A percentile compares a stretch with the other conserved stretches of the same genome.
Evolutionary conservation across 1,284 basidiomycete genomes (phyloP).

Genomic region (Cerioporus squamosus): DNA sequence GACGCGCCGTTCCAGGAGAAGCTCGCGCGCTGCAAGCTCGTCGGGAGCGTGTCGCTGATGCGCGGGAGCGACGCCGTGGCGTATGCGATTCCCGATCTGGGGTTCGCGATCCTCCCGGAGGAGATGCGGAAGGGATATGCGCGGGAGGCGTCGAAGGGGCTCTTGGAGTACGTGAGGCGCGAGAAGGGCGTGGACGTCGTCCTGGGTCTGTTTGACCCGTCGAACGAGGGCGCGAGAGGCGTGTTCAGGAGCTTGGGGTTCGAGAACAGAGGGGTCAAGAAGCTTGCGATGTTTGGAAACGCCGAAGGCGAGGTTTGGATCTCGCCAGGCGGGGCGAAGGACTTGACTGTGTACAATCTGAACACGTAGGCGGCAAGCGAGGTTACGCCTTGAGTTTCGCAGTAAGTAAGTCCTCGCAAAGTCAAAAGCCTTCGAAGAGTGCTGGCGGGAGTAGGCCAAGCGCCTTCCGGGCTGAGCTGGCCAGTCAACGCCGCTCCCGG

Average conservation of each 20-base stretch:
- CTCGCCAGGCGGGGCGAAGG: conserved; percentile 2
- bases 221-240: conserved; percentile 1
- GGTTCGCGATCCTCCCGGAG: conserved; percentile 10
- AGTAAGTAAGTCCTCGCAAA: no score
- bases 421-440: no score
- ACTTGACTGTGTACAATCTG: conserved; percentile 5
- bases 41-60: conserved; percentile 11
- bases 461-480: no score
- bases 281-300: conserved; percentile 1
- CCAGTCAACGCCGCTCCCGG: no score
- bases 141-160: conserved; percentile 1
- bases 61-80: conserved; percentile 3
- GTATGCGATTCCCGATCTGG: conserved; percentile 7
- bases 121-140: conserved; percentile 14
- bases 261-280: conserved; percentile 2
- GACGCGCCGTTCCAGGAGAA: conserved; percentile 5
- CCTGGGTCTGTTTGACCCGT: conserved; percentile 3
- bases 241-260: conserved; percentile 9
- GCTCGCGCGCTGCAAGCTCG: conserved; percentile 3
- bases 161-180: background rate
- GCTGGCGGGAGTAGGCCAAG: background rate
- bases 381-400: no score
- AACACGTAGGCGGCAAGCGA: background rate
- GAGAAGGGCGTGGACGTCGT: conserved; percentile 2
- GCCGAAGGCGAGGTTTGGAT: background rate